Evolutionary conservation across 1,284 basidiomycete species (phyloP), one percentile per base, ranked within the genome.

Genomic region (Tylopilus orsonianus): DNA sequence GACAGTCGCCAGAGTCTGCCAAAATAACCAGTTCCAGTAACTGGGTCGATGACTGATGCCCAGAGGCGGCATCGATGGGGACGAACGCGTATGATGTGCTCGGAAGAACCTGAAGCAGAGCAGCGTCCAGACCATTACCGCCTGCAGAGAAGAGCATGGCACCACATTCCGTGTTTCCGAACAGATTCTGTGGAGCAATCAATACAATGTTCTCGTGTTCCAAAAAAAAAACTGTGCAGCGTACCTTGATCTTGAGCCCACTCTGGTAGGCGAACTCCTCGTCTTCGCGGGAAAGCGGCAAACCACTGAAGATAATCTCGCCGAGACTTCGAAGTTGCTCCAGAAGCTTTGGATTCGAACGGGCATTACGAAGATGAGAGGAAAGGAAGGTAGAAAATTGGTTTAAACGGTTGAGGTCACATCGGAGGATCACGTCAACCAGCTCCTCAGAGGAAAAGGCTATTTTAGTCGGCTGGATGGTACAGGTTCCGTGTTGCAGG

Each of bases 81-180:
- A 76, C 61, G 62, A 88, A 86, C 8, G 67, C 72, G 54, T 85
- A 86, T 16, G 75, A 75, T 19, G 78, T 75, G 18, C 77, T 75
- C 6, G 75, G 72, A n/a, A 85, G 60, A 19, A 79, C 72, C n/a
- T 70, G 69, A 37, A 87, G 73, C 46, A 76, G 68, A 49, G 70
- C 67, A 46, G 70, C 70, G 48, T 74, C 69, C 46, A 60, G 71
- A 51, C 75, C 77, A 46, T 67, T 67, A 37, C 70, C 75, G 46
- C 75, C 75, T 34, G 68, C 55, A 37, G 83, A 80, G 27, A 81
- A 60, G 51, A 87, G 71, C 74, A 83, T 83, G 3, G 77, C 80
- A 39, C 83, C 82, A 53, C 80, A 77, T 69, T 88, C 86, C 5
- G 85, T 87, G 65, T 78, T 85, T 19, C 85, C 85, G 59, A 86